Evolutionary conservation across 345 rosid genomes (phyloP).

Genomic region (Salix purpurea): DNA sequence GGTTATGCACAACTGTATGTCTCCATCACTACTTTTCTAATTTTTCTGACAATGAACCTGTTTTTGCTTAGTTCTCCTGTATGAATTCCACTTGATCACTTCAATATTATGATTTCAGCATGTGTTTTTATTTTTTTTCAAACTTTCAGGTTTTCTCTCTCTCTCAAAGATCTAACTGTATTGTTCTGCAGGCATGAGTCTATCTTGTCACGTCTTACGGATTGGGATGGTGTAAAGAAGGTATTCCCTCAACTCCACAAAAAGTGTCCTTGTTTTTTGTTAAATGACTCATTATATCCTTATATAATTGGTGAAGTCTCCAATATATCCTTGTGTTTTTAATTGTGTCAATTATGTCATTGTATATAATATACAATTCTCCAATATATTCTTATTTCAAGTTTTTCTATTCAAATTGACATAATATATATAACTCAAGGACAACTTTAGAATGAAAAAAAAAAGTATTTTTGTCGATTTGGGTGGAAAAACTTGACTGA

Average conservation of each 20-base stretch:
- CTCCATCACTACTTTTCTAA: background rate
- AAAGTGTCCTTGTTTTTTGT: no score
- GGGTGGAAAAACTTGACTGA: no score
- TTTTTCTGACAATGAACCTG: background rate
- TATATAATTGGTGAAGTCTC: background rate
- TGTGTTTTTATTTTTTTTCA: background rate
- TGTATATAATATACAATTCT: no score
- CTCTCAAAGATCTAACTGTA: background rate
- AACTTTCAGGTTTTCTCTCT: background rate
- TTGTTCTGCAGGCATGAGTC: constrained; percentile 32
- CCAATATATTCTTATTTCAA: no score
- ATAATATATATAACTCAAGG: no score
- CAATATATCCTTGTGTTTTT: background rate
- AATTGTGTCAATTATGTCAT: background rate
- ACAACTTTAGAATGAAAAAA: no score
- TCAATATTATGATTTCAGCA: background rate
- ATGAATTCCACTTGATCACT: background rate
- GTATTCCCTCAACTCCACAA: background rate
- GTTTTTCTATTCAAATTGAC: no score
- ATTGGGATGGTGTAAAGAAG: constrained; percentile 25
- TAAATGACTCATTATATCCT: no score
- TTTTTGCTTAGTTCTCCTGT: background rate
- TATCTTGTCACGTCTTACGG: constrained; percentile 22
- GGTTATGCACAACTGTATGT: constrained; percentile 39
- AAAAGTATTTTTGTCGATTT: no score